Evolutionary conservation across 768 basidiomycete genomes (phyloP).

Genomic region (Amanita rubescens): DNA sequence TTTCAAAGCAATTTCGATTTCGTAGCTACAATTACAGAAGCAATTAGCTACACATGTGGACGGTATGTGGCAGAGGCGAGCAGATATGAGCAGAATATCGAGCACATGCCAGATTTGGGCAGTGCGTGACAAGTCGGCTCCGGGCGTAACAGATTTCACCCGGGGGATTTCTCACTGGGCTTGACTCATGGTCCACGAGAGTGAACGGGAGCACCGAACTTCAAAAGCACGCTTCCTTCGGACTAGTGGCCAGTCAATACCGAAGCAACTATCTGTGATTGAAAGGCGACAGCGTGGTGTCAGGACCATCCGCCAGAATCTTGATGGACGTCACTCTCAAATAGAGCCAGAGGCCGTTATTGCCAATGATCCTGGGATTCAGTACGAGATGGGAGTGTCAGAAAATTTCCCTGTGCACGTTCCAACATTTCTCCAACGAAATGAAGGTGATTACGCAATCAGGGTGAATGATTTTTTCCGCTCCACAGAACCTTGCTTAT

Average conservation of each 20-base stretch:
- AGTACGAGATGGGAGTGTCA: not conserved
- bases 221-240: too few relatives aligned
- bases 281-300: conserved; percentile 3
- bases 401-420: not conserved
- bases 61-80: not conserved
- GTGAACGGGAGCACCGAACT: too few relatives aligned
- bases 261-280: not conserved
- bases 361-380: not conserved
- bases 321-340: not conserved
- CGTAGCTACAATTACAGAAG: not conserved
- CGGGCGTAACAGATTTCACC: not conserved
- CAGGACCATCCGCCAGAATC: not conserved
- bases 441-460: conserved; percentile 3
- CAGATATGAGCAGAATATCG: not conserved
- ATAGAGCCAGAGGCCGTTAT: not conserved
- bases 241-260: too few relatives aligned
- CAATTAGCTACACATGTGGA: not conserved
- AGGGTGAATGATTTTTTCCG: not conserved
- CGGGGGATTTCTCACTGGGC: not conserved
- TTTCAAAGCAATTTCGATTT: not conserved
- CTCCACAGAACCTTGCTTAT: not conserved
- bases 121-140: too few relatives aligned
- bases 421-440: not conserved
- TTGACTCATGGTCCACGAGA: too few relatives aligned
- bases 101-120: not conserved